Percentiles rank a stretch among this genome's conserved stretches.
Evolutionary conservation across 352 stramenopile genomes (phyloP).

Genomic region (Pythium periplocum): DNA sequence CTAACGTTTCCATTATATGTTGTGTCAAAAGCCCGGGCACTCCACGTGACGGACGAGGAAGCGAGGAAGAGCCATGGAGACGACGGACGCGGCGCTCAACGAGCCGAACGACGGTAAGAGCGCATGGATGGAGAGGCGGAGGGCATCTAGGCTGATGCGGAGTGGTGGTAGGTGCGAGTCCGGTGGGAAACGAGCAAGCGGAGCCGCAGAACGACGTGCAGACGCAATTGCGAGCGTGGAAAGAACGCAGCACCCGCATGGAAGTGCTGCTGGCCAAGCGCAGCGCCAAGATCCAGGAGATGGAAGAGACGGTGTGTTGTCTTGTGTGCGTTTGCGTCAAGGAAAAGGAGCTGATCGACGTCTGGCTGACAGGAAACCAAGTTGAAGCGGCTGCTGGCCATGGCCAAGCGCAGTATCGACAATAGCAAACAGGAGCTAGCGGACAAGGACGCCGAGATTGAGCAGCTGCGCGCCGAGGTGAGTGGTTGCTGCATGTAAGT

Average conservation of each 20-base stretch:
- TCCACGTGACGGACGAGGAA: constrained; percentile 11
- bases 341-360: not conserved
- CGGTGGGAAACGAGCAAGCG: no score
- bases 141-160: no score
- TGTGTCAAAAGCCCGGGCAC: not conserved
- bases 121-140: no score
- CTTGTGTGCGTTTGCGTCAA: not conserved
- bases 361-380: constrained; percentile 47
- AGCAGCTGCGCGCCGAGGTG: constrained; percentile 44
- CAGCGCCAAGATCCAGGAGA: constrained; percentile 64
- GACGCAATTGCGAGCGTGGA: constrained; percentile 44
- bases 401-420: constrained; percentile 88
- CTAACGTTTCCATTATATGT: no score
- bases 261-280: constrained; percentile 67
- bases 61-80: constrained; percentile 1
- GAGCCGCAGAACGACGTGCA: constrained; percentile 14
- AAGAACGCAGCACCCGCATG: constrained; percentile 53
- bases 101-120: not conserved
- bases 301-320: constrained; percentile 59
- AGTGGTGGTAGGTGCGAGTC: no score
- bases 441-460: constrained; percentile 55
- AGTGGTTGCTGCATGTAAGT: not conserved
- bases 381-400: constrained; percentile 74
- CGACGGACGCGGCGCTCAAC: not conserved
- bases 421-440: constrained; percentile 81